Base-by-base conservation (phyloP, 1,284 basidiomycete genomes). In the Rhodotorula sp. region DNA sequence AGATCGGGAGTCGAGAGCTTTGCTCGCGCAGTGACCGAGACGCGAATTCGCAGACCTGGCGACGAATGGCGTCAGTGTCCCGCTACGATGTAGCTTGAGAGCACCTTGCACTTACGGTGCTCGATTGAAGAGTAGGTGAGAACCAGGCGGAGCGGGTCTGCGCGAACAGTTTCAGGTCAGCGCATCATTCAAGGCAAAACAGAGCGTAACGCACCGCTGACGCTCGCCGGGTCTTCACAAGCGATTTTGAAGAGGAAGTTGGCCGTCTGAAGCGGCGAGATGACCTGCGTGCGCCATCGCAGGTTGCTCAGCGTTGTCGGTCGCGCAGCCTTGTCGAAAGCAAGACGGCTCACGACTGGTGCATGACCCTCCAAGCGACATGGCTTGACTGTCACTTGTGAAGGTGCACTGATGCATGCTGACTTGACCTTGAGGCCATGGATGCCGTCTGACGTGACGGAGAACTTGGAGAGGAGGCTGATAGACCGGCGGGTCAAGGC, bases 401-500 rank as follows among this genome's bases (percentile, higher is more conserved):
- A 41, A n/a, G 68, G 49, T 10, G 83, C 80, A 68, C 84, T 83
- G 44, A 92, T 80, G 45, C 83, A 82, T 0, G 86, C 88, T 4
- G 85, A 85, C 44, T 83, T 83, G 68, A 93, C 86, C 53, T 90
- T 87, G 41, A 92, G 84, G 75, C 88, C 86, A 77, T 91, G 89
- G 74, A 87, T 85, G 49, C 86, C 87, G 49, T 88, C 88, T 4
- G 90, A 86, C 16, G 90, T 90, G 63, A 93, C 85, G 0, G 90
- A 90, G 77, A 92, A 93, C 75, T 88, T 89, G 7, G 90, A 91
- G 77, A 92, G 88, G 9, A 93, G 80, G 71, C 91, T 92, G 72
- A 10, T 48, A 17, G 60, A 58, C 69, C 10, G 25, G n/a, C 10
- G 65, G 13, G 60, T 52, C 66, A 66, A 42, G 10, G 16, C 27